A percentile compares a stretch with the other conserved stretches of the same genome.
These are phyloP conservation scores for Podila clonocystis DNA, from an alignment of 192 early-diverging fungal genomes.

Conservation along the genomic window DNA sequence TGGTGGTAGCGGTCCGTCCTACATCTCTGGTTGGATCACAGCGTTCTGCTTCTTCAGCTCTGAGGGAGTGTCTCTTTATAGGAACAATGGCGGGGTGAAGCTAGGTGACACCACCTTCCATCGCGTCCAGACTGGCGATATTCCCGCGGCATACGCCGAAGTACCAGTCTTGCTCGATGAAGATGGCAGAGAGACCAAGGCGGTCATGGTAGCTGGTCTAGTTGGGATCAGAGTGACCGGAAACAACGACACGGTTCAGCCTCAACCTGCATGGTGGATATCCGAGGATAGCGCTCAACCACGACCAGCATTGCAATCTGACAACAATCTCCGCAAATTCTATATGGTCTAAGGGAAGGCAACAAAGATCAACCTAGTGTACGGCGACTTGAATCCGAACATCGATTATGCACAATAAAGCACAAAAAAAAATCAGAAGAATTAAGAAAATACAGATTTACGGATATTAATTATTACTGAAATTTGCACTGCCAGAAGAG, in stretches of 20 bases:
- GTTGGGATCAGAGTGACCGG: constrained; percentile 6
- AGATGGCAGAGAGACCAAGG: constrained; percentile 4
- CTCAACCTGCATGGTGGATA: constrained; percentile 16
- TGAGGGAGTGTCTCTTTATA: constrained; percentile 8
- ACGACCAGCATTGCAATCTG: too few species aligned
- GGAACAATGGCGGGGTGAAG: neutral
- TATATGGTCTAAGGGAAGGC: too few species aligned
- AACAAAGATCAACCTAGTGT: too few species aligned
- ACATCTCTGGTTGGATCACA: constrained; percentile 19
- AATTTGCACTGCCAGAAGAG: too few species aligned
- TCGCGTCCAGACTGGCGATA: neutral
- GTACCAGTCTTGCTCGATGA: constrained; percentile 17
- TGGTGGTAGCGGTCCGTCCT: constrained; percentile 7
- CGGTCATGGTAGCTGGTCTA: constrained; percentile 15
- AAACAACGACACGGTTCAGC: constrained; percentile 4
- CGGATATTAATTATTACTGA: too few species aligned
- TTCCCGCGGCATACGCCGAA: constrained; percentile 11
- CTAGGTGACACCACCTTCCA: constrained; percentile 8
- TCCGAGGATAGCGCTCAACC: constrained; percentile 2
- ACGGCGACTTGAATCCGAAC: too few species aligned
- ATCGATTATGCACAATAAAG: too few species aligned
- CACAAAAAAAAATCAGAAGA: too few species aligned
- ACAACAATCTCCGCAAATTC: too few species aligned
- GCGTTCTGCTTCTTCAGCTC: constrained; percentile 13
- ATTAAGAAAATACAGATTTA: too few species aligned